Percentiles rank a stretch among this genome's conserved stretches.
Evolutionary conservation across 805 yeast species (phyloP).

Genomic region (Starmerella roubikii): DNA sequence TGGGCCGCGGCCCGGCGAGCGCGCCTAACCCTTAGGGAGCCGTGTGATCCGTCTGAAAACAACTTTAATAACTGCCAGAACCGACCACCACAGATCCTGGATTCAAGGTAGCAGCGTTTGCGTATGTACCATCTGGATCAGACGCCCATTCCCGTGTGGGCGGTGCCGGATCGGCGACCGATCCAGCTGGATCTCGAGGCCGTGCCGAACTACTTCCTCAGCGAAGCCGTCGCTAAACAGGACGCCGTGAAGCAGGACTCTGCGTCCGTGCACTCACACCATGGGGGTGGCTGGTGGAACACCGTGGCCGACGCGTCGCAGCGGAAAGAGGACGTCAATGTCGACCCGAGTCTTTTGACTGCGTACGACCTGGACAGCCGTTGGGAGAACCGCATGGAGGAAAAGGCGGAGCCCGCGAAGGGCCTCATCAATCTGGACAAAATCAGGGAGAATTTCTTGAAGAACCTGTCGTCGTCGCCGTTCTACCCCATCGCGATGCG

Average conservation of each 20-base stretch:
- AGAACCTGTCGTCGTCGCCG: slow-evolving; percentile 55
- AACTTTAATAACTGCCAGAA: too few species aligned
- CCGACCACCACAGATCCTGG: too few species aligned
- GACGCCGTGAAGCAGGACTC: slow-evolving; percentile 2
- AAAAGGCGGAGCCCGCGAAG: neutral
- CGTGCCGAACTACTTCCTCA: slow-evolving; percentile 15
- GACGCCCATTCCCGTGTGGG: slow-evolving; percentile 20
- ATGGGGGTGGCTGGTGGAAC: slow-evolving; percentile 18
- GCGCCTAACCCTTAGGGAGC: too few species aligned
- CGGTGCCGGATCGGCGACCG: slow-evolving; percentile 8
- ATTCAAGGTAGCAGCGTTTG: too few species aligned
- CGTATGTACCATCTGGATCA: slow-evolving; percentile 13
- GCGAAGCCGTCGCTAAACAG: neutral
- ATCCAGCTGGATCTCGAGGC: slow-evolving; percentile 7
- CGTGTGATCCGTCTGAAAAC: too few species aligned
- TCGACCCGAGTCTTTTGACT: slow-evolving; percentile 13
- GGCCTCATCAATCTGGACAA: slow-evolving; percentile 1
- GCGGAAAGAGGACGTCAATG: neutral
- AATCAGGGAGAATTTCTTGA: slow-evolving; percentile 4
- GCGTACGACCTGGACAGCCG: slow-evolving; percentile 12
- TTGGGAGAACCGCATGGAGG: slow-evolving; percentile 19
- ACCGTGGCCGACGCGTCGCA: slow-evolving; percentile 5
- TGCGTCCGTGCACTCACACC: neutral
- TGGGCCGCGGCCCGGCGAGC: too few species aligned
- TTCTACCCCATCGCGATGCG: slow-evolving; percentile 70